Evolutionary conservation across 2,329 filamentous ascomycete species (phyloP).

Genomic region (Diaporthe sp.): DNA sequence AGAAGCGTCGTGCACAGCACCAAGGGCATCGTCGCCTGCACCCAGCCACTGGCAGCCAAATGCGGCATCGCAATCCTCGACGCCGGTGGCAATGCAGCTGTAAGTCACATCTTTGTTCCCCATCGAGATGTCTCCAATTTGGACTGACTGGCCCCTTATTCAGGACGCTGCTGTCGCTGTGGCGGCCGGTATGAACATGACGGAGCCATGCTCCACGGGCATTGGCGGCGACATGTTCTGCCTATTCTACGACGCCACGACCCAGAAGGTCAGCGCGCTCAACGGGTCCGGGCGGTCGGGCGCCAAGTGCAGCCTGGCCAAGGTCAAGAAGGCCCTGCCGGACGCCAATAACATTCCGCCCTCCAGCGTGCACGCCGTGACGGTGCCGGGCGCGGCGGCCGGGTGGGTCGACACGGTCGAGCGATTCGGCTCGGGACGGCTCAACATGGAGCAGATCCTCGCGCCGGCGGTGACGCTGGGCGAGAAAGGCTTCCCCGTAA

Average conservation of each 20-base stretch:
- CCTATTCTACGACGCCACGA: conserved; percentile 87
- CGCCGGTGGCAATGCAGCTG: conserved; percentile 91
- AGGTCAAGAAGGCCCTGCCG: conserved; percentile 76
- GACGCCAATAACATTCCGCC: conserved; percentile 70
- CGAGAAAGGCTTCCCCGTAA: conserved; percentile 90
- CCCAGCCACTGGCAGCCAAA: conserved; percentile 88
- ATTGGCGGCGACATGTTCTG: conserved; percentile 99
- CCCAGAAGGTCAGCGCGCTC: conserved; percentile 83
- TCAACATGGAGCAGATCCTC: conserved; percentile 81
- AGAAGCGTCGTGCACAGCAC: conserved; percentile 94
- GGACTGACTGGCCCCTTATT: conserved; percentile 17
- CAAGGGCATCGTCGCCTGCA: conserved; percentile 89
- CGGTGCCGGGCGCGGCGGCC: conserved; percentile 88
- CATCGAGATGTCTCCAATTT: background rate
- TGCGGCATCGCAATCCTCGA: conserved; percentile 88
- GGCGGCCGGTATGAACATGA: conserved; percentile 91
- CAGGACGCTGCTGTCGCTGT: conserved; percentile 97
- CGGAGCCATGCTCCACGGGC: conserved; percentile 91
- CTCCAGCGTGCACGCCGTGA: conserved; percentile 81
- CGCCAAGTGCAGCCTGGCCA: conserved; percentile 74
- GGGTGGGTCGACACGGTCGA: conserved; percentile 93
- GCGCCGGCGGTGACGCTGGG: conserved; percentile 85
- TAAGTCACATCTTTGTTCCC: conserved; percentile 57
- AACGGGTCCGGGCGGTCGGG: conserved; percentile 94
- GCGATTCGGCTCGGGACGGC: conserved; percentile 87